phyloP scores from a whole-genome alignment of 164 flowering plant species.

The Aristolochia californica region DNA sequence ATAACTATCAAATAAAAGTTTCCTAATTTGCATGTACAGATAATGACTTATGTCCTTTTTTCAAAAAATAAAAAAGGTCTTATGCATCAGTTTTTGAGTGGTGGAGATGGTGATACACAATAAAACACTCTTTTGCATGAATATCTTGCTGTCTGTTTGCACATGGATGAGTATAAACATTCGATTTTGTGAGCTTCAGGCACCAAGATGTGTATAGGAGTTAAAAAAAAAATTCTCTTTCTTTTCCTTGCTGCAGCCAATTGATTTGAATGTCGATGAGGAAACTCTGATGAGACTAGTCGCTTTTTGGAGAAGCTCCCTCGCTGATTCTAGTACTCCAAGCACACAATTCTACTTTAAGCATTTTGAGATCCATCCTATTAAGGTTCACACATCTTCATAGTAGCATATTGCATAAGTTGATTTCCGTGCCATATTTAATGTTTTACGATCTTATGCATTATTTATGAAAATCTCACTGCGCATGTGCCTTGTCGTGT shows the following conservation, averaged over 20 bases:
- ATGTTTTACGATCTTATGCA: background rate
- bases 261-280: constrained; percentile 86
- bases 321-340: constrained; percentile 41
- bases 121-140: no score
- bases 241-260: constrained; percentile 38
- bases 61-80: no score
- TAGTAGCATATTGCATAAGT: background rate
- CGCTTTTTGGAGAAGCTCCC: constrained; percentile 89
- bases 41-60: no score
- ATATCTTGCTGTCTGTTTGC: no score
- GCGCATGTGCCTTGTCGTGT: background rate
- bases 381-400: constrained; percentile 47
- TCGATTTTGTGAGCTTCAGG: no score
- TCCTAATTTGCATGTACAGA: no score
- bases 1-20: no score
- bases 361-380: constrained; percentile 93
- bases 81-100: no score
- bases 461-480: background rate
- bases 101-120: no score
- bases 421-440: background rate
- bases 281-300: constrained; percentile 84
- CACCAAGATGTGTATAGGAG: no score
- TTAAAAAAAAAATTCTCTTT: no score
- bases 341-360: constrained; percentile 76
- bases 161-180: no score